Evolutionary conservation across 495 filamentous ascomycete species (phyloP), one percentile per base, ranked within the genome.

Genomic region (Rhypophila decipiens): DNA sequence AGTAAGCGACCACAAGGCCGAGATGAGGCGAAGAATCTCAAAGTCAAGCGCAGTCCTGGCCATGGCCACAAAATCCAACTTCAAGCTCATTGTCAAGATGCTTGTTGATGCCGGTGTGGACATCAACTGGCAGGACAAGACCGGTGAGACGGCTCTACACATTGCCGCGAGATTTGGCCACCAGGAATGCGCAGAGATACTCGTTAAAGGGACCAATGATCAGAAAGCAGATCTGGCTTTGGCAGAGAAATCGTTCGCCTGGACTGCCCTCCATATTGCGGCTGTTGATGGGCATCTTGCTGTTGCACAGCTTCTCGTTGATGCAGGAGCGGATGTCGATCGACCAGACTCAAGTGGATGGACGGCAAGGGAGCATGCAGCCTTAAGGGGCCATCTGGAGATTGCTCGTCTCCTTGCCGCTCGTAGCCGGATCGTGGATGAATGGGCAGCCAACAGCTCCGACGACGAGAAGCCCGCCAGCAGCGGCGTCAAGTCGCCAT

Each of bases 341-440:
- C 80, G 75, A 39, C 63, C 68, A 8, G 93, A 97, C 62, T 81
- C 81, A 2, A 96, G 90, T 41, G 93, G 93, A 7, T 98, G 94
- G 94, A 95, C 88, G 1, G 82, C 90, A 2, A 88, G 83, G 67
- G 93, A 98, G 60, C 93, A 97, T 67, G 93, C 93, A 4, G 85
- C 87, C 0, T 67, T 98, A 29, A 70, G 93, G 55, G 93, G 93
- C 0, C 90, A 98, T 59, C 70, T 96, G 33, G 67, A 75, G 3
- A 88, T 96, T 51, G 86, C 88, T 8, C 73, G 75, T 21, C 75
- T 76, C 27, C 72, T 96, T 11, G 80, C 78, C 5, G 48, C 52
- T 37, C 52, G 49, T 24, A 60, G 51, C 52, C 61, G 41, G 47
- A 46, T 56, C 4, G 45, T 42, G 0, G 60, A 64, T 0, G 66